Conservation (phyloP, 1,139 yeast genomes). For the Blastobotrys serpentis region DNA sequence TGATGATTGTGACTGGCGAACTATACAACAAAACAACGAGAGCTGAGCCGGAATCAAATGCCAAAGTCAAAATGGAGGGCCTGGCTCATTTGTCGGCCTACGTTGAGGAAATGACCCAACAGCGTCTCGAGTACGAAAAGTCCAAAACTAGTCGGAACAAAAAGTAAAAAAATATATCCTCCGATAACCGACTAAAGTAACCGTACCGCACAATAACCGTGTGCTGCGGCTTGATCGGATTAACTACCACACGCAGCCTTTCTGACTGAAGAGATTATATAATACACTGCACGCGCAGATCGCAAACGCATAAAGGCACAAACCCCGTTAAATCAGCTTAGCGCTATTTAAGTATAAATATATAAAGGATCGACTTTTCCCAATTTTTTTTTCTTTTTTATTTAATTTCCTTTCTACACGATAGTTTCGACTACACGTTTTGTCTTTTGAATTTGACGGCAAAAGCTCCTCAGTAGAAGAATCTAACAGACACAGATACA, state of each 20-base stretch:
- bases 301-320: conserved; percentile 1
- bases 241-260: not conserved
- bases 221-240: not conserved
- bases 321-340: not conserved
- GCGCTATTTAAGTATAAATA: conserved; percentile 2
- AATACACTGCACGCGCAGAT: conserved; percentile 2
- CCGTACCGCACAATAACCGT: too few species aligned
- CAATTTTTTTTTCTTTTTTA: conserved; percentile 4
- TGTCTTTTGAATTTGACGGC: too few species aligned
- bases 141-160: too few species aligned
- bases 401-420: not conserved
- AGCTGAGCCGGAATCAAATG: conserved; percentile 15
- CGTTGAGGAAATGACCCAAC: conserved; percentile 40
- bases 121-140: conserved; percentile 24
- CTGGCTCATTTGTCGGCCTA: conserved; percentile 41
- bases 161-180: not conserved
- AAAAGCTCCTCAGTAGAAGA: not conserved
- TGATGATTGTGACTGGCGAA: conserved; percentile 39
- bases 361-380: conserved; percentile 1
- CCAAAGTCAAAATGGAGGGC: conserved; percentile 35
- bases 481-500: conserved; percentile 2
- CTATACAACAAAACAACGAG: conserved; percentile 32
- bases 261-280: not conserved
- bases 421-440: not conserved
- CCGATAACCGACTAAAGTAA: not conserved